Conservation (phyloP, 176 grass and related monocot genomes). For the Hordeum marinum region DNA sequence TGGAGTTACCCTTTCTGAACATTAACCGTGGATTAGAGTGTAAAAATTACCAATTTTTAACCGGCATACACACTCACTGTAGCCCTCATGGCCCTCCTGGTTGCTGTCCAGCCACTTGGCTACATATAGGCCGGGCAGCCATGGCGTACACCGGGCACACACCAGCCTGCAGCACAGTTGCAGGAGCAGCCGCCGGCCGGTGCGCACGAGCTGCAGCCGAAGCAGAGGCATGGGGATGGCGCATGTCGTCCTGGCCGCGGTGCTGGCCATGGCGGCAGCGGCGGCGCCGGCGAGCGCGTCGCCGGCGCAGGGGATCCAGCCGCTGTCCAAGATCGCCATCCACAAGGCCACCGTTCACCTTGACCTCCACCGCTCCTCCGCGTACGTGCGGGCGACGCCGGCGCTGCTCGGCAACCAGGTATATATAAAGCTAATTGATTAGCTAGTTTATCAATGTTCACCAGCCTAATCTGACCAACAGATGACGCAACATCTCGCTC, state of each 20-base stretch:
- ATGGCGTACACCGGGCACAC: background rate
- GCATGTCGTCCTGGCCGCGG: background rate
- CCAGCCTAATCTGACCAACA: background rate
- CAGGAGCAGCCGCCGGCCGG: background rate
- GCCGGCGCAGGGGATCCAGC: slow-evolving; percentile 44
- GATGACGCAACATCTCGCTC: background rate
- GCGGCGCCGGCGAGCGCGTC: background rate
- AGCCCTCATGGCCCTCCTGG: too few species aligned
- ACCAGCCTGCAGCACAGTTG: background rate
- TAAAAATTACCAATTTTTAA: too few species aligned
- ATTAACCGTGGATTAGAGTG: too few species aligned
- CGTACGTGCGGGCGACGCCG: slow-evolving; percentile 51
- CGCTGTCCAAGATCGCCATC: slow-evolving; percentile 76
- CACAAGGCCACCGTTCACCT: slow-evolving; percentile 35
- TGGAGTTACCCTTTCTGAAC: background rate
- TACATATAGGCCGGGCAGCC: background rate
- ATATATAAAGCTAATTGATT: background rate
- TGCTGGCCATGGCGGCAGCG: background rate
- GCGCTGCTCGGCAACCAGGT: slow-evolving; percentile 58
- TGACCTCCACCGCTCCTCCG: slow-evolving; percentile 24
- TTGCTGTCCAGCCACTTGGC: background rate
- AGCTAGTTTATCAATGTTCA: background rate
- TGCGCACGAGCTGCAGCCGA: background rate
- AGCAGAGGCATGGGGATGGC: background rate
- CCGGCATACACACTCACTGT: too few species aligned